Percentiles rank a stretch among this genome's conserved stretches.
Evolutionary conservation across 176 grass and related monocot species (phyloP).

Genomic region (Calamus simplicifolius): DNA sequence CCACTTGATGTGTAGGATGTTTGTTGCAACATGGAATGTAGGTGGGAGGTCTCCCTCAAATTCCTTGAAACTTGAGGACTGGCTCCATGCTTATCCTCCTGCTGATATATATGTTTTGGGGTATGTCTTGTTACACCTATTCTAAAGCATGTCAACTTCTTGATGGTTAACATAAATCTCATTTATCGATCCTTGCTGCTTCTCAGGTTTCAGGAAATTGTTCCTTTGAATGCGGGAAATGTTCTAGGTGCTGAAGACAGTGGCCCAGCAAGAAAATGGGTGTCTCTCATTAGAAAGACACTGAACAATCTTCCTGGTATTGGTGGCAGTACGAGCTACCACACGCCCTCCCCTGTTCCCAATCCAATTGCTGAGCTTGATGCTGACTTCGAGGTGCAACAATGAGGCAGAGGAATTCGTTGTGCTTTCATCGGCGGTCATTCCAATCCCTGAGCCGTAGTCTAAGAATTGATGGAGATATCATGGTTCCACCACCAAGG

Average conservation of each 20-base stretch:
- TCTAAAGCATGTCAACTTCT: too few species aligned
- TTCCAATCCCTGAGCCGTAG: slow-evolving; percentile 66
- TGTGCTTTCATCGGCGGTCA: slow-evolving; percentile 65
- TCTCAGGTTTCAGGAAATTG: slow-evolving; percentile 90
- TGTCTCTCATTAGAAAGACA: slow-evolving; percentile 60
- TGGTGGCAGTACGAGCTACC: slow-evolving; percentile 37
- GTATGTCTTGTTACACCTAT: slow-evolving; percentile 23
- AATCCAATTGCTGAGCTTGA: slow-evolving; percentile 75
- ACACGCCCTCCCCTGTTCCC: slow-evolving; percentile 58
- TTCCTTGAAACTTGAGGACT: slow-evolving; percentile 82
- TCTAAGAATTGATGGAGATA: slow-evolving; percentile 45
- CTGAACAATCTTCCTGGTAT: slow-evolving; percentile 58
- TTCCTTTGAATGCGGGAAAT: slow-evolving; percentile 91
- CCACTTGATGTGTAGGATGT: slow-evolving; percentile 38
- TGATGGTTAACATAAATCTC: too few species aligned
- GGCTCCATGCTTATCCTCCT: slow-evolving; percentile 86
- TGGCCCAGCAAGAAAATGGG: slow-evolving; percentile 79
- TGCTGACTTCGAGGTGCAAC: slow-evolving; percentile 74
- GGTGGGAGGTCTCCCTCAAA: slow-evolving; percentile 80
- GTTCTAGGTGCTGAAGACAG: slow-evolving; percentile 70
- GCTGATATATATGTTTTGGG: slow-evolving; percentile 97
- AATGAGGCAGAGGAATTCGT: slow-evolving; percentile 46
- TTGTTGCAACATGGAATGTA: slow-evolving; percentile 93
- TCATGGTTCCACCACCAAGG: slow-evolving; percentile 53
- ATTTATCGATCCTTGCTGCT: too few species aligned